These are phyloP conservation scores for Pestalotiopsis sp. DNA, from an alignment of 2,329 filamentous ascomycete genomes.

Conservation along the genomic window DNA sequence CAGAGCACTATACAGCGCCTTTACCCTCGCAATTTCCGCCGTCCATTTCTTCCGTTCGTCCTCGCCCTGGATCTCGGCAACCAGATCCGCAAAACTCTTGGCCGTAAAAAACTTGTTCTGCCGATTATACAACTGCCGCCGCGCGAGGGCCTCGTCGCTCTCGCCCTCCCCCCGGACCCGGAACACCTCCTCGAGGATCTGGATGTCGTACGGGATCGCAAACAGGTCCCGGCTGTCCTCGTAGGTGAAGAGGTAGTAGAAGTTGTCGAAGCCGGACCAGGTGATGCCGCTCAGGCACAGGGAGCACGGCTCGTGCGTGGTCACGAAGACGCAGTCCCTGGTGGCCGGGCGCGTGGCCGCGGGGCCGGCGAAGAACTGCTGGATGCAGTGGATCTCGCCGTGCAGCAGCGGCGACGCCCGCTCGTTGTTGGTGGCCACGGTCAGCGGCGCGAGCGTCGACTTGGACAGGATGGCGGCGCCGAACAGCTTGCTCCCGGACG, in stretches of 20 bases:
- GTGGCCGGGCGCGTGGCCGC: constrained; percentile 38
- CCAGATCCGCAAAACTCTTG: constrained; percentile 41
- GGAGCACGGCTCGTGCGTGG: constrained; percentile 60
- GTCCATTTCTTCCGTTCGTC: constrained; percentile 33
- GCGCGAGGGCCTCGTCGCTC: constrained; percentile 35
- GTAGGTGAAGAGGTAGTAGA: constrained; percentile 61
- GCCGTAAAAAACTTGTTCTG: constrained; percentile 55
- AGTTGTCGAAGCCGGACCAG: constrained; percentile 56
- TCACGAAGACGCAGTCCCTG: constrained; percentile 55
- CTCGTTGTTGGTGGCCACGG: constrained; percentile 58
- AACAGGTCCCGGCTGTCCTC: constrained; percentile 58
- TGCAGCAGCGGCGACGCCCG: constrained; percentile 54
- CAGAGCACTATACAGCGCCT: constrained; percentile 45
- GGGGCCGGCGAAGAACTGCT: constrained; percentile 49
- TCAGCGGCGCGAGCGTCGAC: constrained; percentile 39
- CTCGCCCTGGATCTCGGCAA: constrained; percentile 35
- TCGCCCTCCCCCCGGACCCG: constrained; percentile 40
- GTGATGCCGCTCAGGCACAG: constrained; percentile 58
- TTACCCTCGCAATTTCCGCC: constrained; percentile 46
- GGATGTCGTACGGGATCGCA: constrained; percentile 56
- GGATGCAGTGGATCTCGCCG: constrained; percentile 62
- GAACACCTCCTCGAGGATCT: constrained; percentile 57
- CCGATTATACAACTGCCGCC: constrained; percentile 52
- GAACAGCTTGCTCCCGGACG: constrained; percentile 56
- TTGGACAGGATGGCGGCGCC: constrained; percentile 54